Evolutionary conservation across 306 rosid species (phyloP).

Genomic region (Macrotyloma uniflorum): DNA sequence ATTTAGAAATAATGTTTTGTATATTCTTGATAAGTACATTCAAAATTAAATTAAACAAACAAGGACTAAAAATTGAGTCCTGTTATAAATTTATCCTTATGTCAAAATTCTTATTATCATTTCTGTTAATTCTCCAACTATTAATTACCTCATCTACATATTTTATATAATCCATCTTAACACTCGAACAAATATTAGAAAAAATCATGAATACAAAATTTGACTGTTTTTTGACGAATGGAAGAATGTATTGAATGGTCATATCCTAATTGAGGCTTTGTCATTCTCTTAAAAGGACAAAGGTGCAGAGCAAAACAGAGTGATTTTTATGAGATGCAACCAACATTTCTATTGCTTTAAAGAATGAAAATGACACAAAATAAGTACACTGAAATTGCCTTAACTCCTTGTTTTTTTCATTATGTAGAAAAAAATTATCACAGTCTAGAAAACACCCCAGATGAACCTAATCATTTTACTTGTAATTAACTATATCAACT

Average conservation of each 20-base stretch:
- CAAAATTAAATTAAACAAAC: too few species aligned
- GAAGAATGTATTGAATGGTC: not conserved
- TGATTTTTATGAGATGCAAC: constrained; percentile 48
- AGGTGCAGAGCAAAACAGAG: constrained; percentile 21
- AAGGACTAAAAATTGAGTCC: too few species aligned
- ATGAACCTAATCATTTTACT: not conserved
- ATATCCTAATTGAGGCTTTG: not conserved
- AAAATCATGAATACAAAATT: not conserved
- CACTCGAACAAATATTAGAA: not conserved
- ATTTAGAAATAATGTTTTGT: not conserved
- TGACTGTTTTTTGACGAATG: not conserved
- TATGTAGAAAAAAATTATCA: not conserved
- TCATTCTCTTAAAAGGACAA: not conserved
- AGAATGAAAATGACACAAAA: constrained; percentile 43
- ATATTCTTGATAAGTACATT: too few species aligned
- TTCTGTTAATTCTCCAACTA: not conserved
- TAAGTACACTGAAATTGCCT: constrained; percentile 27
- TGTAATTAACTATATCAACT: not conserved
- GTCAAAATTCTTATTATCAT: not conserved
- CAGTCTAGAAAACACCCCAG: not conserved
- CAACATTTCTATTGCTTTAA: constrained; percentile 41
- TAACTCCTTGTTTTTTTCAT: not conserved
- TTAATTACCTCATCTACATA: not conserved
- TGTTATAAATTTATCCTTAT: not conserved
- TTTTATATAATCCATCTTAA: not conserved